Evolutionary conservation across 805 yeast species (phyloP).

Genomic region (Vanderwaltozyma verrucispora): DNA sequence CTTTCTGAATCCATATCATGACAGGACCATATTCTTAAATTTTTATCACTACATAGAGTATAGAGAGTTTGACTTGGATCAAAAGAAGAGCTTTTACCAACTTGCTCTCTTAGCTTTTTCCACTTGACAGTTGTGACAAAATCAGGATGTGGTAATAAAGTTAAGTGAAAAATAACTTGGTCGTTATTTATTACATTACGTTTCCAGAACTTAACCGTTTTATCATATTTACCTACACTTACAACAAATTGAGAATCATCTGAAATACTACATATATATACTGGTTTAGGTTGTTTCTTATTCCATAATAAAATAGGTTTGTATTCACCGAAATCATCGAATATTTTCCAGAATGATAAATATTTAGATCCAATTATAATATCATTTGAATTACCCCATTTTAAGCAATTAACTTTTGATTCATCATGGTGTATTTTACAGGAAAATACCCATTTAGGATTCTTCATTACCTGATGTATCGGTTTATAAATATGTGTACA

Average conservation of each 20-base stretch:
- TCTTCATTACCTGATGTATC: conserved; percentile 34
- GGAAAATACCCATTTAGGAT: conserved; percentile 38
- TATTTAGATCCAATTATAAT: conserved; percentile 49
- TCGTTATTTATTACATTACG: conserved; percentile 58
- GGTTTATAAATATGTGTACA: conserved; percentile 47
- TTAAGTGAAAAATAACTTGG: conserved; percentile 54
- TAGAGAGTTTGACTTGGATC: conserved; percentile 39
- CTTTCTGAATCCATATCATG: conserved; percentile 50
- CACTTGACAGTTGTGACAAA: conserved; percentile 50
- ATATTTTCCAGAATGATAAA: conserved; percentile 43
- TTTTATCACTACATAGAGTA: conserved; percentile 50
- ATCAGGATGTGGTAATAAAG: conserved; percentile 55
- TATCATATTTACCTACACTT: conserved; percentile 51
- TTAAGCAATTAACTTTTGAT: conserved; percentile 33
- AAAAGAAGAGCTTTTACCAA: background rate
- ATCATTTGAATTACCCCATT: conserved; percentile 50
- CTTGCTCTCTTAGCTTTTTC: conserved; percentile 30
- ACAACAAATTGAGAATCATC: conserved; percentile 62
- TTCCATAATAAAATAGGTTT: conserved; percentile 29
- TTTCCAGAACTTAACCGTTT: conserved; percentile 67
- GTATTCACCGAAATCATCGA: conserved; percentile 36
- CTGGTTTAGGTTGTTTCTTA: conserved; percentile 49
- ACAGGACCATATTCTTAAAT: conserved; percentile 59
- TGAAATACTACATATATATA: conserved; percentile 46
- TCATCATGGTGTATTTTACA: conserved; percentile 24